phyloP scores from a whole-genome alignment of 768 basidiomycete genomes.

The Psilocybe cubensis region DNA sequence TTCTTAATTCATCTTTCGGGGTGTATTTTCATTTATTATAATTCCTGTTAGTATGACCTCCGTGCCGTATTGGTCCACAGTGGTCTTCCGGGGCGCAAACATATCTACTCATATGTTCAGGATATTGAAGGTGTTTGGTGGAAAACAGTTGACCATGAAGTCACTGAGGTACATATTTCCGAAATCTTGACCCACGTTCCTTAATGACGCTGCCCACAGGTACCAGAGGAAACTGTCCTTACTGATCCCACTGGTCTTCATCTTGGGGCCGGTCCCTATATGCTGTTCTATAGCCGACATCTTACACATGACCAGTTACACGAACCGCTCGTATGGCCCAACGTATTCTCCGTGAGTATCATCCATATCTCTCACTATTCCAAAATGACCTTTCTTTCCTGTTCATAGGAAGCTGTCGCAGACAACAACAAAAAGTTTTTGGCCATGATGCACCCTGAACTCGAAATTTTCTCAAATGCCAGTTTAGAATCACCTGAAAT shows the following conservation, averaged over 20 bases:
- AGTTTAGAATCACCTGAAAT: slow-evolving; percentile 14
- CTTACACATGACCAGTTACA: slow-evolving; percentile 38
- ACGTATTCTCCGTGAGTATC: slow-evolving; percentile 35
- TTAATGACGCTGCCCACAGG: slow-evolving; percentile 42
- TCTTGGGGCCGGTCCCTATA: slow-evolving; percentile 75
- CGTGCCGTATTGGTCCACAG: slow-evolving; percentile 80
- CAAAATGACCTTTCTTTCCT: not conserved
- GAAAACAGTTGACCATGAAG: slow-evolving; percentile 75
- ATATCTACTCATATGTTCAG: slow-evolving; percentile 79
- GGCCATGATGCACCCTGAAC: slow-evolving; percentile 34
- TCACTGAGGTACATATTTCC: slow-evolving; percentile 56
- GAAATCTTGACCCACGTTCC: not conserved
- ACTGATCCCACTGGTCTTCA: slow-evolving; percentile 74
- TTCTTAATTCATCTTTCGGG: not conserved
- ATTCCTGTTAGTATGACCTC: slow-evolving; percentile 66
- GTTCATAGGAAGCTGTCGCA: slow-evolving; percentile 35
- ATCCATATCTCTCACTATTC: not conserved
- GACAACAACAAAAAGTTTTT: slow-evolving; percentile 39
- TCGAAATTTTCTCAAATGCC: slow-evolving; percentile 27
- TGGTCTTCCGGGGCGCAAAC: slow-evolving; percentile 75
- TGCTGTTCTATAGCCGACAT: slow-evolving; percentile 68
- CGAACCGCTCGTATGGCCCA: slow-evolving; percentile 41
- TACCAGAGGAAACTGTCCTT: slow-evolving; percentile 69
- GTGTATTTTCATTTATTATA: not conserved
- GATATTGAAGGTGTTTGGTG: slow-evolving; percentile 71